Evolutionary conservation across 768 basidiomycete genomes (phyloP), one percentile per base, ranked within the genome.

Genomic region (Crucibulum laeve): DNA sequence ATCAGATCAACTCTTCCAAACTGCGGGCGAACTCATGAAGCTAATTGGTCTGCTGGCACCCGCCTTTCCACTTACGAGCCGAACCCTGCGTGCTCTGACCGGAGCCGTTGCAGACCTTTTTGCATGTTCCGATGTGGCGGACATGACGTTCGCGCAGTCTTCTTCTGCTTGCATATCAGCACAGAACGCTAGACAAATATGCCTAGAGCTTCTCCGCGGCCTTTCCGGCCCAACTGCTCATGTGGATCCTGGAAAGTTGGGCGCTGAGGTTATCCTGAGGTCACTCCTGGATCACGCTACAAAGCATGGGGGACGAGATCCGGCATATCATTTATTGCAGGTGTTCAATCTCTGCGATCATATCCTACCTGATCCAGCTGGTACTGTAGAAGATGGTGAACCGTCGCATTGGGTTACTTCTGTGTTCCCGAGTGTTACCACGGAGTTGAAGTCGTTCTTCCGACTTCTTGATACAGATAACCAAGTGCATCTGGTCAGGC

Each of bases 361-460:
- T 42, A 56, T 87, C 24, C 63, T 89, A 1, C 83, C 84, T 49
- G 38, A 58, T 10, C 50, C 54, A 4, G 42, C 42, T 14, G 45
- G 46, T 24, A 40, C 39, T 11, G 51, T 50, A 38, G 60, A 65
- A 26, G 55, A 60, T 35, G 64, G 64, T 25, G 64, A 65, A 7
- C 56, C 53, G n/a, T 55, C 68, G 4, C 49, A 60, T 45, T 87
- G 82, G 83, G 58, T 75, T 1, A 65, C 67, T 4, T 59, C 58
- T 7, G 75, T 84, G 10, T 61, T 90, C 13, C 83, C 86, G 2
- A 71, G 65, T 22, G 58, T 80, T 15, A 64, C 88, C 3, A 56
- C 60, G 2, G 79, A 87, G 33, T 52, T 88, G 6, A 66, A 59
- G 45, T 41, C 57, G 1, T 87, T 89, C 60, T 73, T 82, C 55